Base-by-base conservation (phyloP, 1,284 basidiomycete genomes). In the Marasmius sp. region DNA sequence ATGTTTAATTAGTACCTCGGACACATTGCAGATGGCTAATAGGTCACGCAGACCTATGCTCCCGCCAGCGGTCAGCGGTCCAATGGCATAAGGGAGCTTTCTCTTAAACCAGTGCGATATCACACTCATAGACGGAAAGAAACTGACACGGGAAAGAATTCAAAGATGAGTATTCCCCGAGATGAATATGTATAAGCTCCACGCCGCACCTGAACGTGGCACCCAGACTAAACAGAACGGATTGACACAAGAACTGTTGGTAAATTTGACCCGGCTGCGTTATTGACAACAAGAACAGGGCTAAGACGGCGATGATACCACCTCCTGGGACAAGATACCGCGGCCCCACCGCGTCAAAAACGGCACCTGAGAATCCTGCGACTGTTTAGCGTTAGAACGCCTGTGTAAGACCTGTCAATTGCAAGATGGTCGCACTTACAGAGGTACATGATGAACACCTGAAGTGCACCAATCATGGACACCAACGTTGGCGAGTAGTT, bases 401-500 rank as follows among this genome's bases (percentile, higher is more conserved):
- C 48, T 37, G 3, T 14, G 14, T 50, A 38, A 47, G 22, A 41
- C 43, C 14, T 22, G 11, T 11, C 16, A 3, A 6, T 41, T 45
- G 33, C 39, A 52, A n/a, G 11, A 27, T 6, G 16, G n/a, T 33
- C 38, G 43, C 59, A 47, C 68, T 37, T 54, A 72, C 71, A 69
- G 34, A 68, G 43, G 47, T 71, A 72, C 1, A 72, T 39, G 14
- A 72, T 41, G 54, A 72, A 72, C 3, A 72, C 65, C 47, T 71
- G 71, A 2, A 72, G 54, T 9, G 71, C 66, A 0, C 71, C 71
- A 53, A 72, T 69, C 71, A 72, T 71, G 9, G 66, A 66, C 33
- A 72, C 67, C 5, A 72, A 37, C 11, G 71, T 71, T 6, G 70
- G 53, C 20, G 68, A 69, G 59, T 71, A 72, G 37, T 71, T 66